These are phyloP conservation scores for Saccharomycopsis fermentans DNA, from an alignment of 805 yeast genomes.

Conservation along the genomic window DNA sequence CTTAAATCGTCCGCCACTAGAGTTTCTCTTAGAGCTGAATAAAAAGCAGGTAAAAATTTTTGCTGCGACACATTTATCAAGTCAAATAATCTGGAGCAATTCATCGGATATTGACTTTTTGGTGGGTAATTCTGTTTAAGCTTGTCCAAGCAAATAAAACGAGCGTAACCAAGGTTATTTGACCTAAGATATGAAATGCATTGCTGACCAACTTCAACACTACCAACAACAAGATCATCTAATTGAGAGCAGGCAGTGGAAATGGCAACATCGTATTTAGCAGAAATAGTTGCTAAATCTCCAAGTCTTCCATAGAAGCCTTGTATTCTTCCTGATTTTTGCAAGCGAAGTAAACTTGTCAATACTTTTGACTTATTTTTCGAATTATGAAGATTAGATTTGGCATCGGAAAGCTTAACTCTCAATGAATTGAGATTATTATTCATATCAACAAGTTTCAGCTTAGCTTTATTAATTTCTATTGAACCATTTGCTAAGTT, in stretches of 20 bases:
- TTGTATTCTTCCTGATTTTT: constrained; percentile 67
- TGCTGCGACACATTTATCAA: constrained; percentile 58
- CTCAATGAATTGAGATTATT: constrained; percentile 42
- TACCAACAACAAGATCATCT: constrained; percentile 88
- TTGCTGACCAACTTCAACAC: constrained; percentile 57
- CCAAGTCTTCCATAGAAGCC: constrained; percentile 92
- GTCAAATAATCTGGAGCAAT: constrained; percentile 77
- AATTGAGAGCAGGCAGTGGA: constrained; percentile 90
- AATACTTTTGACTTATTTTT: constrained; percentile 70
- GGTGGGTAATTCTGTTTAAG: constrained; percentile 49
- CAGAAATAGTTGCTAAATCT: constrained; percentile 84
- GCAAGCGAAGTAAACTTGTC: constrained; percentile 54
- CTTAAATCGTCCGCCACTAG: constrained; percentile 69
- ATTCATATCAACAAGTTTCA: constrained; percentile 44
- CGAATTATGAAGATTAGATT: constrained; percentile 41
- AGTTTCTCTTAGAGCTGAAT: constrained; percentile 78
- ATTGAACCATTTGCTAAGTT: constrained; percentile 51
- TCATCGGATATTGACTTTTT: constrained; percentile 57
- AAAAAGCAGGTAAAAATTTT: constrained; percentile 77
- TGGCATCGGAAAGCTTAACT: constrained; percentile 59
- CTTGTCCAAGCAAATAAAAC: constrained; percentile 71
- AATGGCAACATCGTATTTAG: constrained; percentile 81
- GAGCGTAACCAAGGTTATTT: constrained; percentile 79
- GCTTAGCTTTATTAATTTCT: constrained; percentile 42
- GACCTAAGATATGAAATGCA: constrained; percentile 78